Evolutionary conservation across 148 eudicot species (phyloP).

Genomic region (Fagopyrum tataricum): DNA sequence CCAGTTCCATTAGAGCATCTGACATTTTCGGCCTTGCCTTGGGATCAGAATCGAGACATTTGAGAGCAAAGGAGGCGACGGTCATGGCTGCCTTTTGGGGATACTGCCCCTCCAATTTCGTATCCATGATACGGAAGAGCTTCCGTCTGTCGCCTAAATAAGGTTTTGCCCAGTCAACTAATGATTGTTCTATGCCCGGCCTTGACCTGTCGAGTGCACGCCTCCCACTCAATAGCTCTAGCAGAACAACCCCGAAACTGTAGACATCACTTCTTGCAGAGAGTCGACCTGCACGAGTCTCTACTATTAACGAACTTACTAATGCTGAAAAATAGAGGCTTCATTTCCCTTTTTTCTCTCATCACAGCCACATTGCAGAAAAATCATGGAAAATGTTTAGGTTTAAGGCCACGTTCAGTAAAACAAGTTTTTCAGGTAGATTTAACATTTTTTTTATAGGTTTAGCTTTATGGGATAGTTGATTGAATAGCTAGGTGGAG

Average conservation of each 20-base stretch:
- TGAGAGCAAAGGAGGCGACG: constrained; percentile 47
- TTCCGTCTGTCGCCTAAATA: constrained; percentile 57
- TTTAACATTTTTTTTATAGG: too few species aligned
- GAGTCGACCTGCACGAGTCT: constrained; percentile 43
- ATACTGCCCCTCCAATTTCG: constrained; percentile 70
- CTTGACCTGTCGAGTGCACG: constrained; percentile 62
- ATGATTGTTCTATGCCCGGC: constrained; percentile 49
- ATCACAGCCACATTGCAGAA: not conserved
- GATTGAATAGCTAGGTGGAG: too few species aligned
- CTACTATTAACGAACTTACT: not conserved
- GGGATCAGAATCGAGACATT: constrained; percentile 48
- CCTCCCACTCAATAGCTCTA: constrained; percentile 61
- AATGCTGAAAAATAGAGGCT: not conserved
- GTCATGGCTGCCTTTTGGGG: constrained; percentile 65
- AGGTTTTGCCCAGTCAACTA: constrained; percentile 79
- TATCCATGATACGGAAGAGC: constrained; percentile 71
- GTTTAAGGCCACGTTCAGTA: too few species aligned
- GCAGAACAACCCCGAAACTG: constrained; percentile 71
- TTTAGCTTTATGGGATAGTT: too few species aligned
- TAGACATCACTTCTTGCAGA: constrained; percentile 69
- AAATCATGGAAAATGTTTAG: not conserved
- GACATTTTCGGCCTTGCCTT: constrained; percentile 61
- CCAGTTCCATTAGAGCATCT: constrained; percentile 56
- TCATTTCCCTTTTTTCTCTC: not conserved
- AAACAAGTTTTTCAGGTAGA: too few species aligned